Base-by-base conservation (phyloP, 176 grass and related monocot species). In the Carex myosuroides region DNA sequence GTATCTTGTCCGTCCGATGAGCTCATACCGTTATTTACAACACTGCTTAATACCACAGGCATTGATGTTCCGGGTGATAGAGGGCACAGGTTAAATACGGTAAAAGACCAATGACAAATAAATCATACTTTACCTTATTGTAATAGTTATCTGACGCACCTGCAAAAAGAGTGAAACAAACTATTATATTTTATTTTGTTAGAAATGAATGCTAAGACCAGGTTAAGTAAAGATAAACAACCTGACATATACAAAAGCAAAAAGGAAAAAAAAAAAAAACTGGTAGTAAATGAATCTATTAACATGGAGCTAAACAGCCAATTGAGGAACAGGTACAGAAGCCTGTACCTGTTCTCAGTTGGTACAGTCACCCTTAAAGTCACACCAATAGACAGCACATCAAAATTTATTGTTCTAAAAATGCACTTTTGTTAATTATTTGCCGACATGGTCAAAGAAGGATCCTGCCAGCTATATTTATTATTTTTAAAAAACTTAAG, bases 111-210 rank as follows among this genome's bases (percentile, higher is more conserved):
- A 62, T 4, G 8, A 26, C 46, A 32, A 55, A 76, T 80, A 37
- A 26, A 59, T 89, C 68, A n/a, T 6, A 83, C 17, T 16, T 63
- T 29, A 97, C 94, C 94, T 93, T 90, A 98, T 87, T 88, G 92
- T 98, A 71, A 98, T 87, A 24, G 95, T 94, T 91, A 98, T 95
- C 54, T 98, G 95, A 55, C 95, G 92, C 79, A 88, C 95, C 95
- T 98, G 92, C 53, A 91, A 61, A 90, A 48, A 74, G 17, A 29
- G 22, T 64, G 17, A 64, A 44, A 37, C 21, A 64, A 58, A 77
- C 4, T 48, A 41, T 70, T 68, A 68, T 68, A 32, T 39, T 6
- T 39, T 37, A 18, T 44, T 70, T 20, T 21, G n/a, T 20, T 70
- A 20, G 8, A 70, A 44, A 44, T 2, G 6, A 46, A 18, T 71